Evolutionary conservation across 768 basidiomycete species (phyloP), one percentile per base, ranked within the genome.

Genomic region (Hemileccinum rubropunctum): DNA sequence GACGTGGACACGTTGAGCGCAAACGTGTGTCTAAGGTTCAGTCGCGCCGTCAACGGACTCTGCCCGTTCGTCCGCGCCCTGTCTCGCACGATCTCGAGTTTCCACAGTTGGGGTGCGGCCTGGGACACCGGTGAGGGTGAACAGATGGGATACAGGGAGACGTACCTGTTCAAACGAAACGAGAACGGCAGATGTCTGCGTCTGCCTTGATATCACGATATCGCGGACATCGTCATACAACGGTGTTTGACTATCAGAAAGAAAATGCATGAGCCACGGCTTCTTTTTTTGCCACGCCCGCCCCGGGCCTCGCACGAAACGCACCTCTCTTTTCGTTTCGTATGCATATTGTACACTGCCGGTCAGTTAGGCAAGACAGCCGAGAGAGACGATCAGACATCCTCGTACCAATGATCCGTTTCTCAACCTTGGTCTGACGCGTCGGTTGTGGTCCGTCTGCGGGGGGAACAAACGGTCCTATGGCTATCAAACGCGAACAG

Each of bases 71-170:
- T 75, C 23, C 72, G 65, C 15, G 54, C 56, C 45, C 46, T 62
- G 51, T 85, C 82, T 56, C 78, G 81, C 26, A 86, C 70, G 26
- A 78, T 59, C 43, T 87, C 83, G 34, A 90, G 64, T 63, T 79
- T 83, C 86, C 86, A 90, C 2, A 89, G 73, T 62, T 89, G 86
- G 0, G 88, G 86, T 14, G 85, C 76, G 1, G 83, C 79, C 84
- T 87, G 14, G 28, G 30, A 45, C 3, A 6, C 23, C 23, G 23
- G 23, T 6, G 9, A 11, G 23, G 14, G 3, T 18, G 18, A 20
- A 17, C 34, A 33, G 35, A 26, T 14, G 20, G 10, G 18, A 6
- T 14, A 23, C 7, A 61, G 12, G 7, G 15, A 4, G 14, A 27
- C 56, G 9, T 34, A 57, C 64, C 60, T 67, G 50, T 44, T 67